phyloP scores from a whole-genome alignment of 441 rosid species.

The Aquilaria agallochum region DNA sequence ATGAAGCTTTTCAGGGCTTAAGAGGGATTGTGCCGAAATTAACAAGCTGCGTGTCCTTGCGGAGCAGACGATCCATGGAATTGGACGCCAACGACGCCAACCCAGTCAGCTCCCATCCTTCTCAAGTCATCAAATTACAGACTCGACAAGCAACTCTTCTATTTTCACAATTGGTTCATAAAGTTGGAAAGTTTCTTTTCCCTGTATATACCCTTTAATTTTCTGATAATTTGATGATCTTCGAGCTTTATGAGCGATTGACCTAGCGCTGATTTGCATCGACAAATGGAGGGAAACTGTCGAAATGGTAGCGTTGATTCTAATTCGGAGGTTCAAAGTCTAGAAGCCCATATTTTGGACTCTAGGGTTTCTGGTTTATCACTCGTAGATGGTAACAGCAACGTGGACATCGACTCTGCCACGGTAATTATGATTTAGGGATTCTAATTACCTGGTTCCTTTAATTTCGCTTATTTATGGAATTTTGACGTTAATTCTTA shows the following conservation, averaged over 20 bases:
- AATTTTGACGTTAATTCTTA: background rate
- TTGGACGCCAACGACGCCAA: too few relatives aligned
- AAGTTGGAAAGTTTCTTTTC: too few relatives aligned
- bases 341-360: constrained; percentile 13
- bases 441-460: background rate
- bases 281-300: constrained; percentile 21
- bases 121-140: too few relatives aligned
- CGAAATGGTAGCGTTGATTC: constrained; percentile 5
- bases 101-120: too few relatives aligned
- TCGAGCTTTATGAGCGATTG: background rate
- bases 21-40: too few relatives aligned
- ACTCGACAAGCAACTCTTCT: too few relatives aligned
- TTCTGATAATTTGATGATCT: background rate
- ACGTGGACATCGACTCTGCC: constrained; percentile 1
- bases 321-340: constrained; percentile 2
- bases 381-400: background rate
- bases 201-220: too few relatives aligned
- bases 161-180: too few relatives aligned
- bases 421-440: constrained; percentile 12
- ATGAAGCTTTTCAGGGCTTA: too few relatives aligned
- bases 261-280: background rate
- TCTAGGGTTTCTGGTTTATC: constrained; percentile 22
- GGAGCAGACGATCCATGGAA: too few relatives aligned
- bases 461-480: background rate
- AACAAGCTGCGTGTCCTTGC: too few relatives aligned